A percentile compares a stretch with the other conserved stretches of the same genome.
phyloP scores from a whole-genome alignment of 164 flowering plant genomes.

The Brasenia schreberi region DNA sequence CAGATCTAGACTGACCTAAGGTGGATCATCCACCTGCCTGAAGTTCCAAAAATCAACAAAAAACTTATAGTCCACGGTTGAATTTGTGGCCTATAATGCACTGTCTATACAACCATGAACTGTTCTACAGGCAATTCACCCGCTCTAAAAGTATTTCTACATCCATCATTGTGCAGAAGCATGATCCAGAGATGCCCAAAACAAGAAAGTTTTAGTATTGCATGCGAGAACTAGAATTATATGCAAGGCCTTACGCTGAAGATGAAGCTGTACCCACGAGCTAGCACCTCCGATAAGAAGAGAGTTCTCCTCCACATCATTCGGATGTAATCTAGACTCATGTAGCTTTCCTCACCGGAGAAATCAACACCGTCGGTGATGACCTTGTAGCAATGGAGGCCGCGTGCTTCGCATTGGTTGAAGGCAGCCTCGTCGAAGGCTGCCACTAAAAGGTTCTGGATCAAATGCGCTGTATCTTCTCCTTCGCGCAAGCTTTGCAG shows the following conservation, averaged over 20 bases:
- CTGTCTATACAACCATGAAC: too few relatives aligned
- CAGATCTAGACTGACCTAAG: too few relatives aligned
- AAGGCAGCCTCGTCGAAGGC: slow-evolving; percentile 21
- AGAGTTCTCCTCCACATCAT: slow-evolving; percentile 90
- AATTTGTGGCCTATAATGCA: too few relatives aligned
- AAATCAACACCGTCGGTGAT: slow-evolving; percentile 44
- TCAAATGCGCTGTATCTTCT: slow-evolving; percentile 33
- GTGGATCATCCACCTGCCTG: too few relatives aligned
- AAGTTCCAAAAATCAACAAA: too few relatives aligned
- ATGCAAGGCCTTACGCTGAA: slow-evolving; percentile 48
- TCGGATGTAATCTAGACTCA: slow-evolving; percentile 52
- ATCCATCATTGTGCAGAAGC: too few relatives aligned
- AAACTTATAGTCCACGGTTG: too few relatives aligned
- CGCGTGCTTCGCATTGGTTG: slow-evolving; percentile 21
- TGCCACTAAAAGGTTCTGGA: slow-evolving; percentile 40
- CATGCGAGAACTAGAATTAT: too few relatives aligned
- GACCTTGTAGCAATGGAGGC: slow-evolving; percentile 52
- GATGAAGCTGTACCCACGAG: slow-evolving; percentile 56
- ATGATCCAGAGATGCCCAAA: too few relatives aligned
- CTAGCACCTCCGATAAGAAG: slow-evolving; percentile 42
- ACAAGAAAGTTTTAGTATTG: too few relatives aligned
- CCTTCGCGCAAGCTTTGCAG: slow-evolving; percentile 60
- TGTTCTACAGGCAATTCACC: too few relatives aligned
- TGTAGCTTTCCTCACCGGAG: slow-evolving; percentile 48
- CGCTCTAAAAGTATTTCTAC: too few relatives aligned